These are phyloP conservation scores for Citrus medica DNA, from an alignment of 345 rosid genomes.

Conservation along the genomic window DNA sequence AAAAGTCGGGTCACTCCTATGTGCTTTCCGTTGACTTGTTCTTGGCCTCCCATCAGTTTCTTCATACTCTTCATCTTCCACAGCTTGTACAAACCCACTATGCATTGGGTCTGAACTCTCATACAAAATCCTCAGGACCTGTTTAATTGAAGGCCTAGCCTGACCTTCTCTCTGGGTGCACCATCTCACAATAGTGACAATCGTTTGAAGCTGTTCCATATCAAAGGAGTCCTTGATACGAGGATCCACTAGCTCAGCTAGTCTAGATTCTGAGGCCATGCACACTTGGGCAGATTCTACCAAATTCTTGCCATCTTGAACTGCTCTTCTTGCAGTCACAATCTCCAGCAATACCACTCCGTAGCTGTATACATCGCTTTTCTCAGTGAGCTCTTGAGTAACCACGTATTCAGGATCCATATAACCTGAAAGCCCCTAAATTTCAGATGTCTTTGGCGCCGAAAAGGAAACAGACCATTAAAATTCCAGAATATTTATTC, in stretches of 20 bases:
- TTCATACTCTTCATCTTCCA: slow-evolving; percentile 59
- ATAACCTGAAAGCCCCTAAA: slow-evolving; percentile 54
- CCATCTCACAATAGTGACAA: slow-evolving; percentile 68
- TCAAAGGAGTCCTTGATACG: slow-evolving; percentile 55
- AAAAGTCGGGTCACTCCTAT: slow-evolving; percentile 43
- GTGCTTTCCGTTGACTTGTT: slow-evolving; percentile 49
- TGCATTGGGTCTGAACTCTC: slow-evolving; percentile 85
- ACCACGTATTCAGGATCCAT: slow-evolving; percentile 93
- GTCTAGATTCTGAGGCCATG: slow-evolving; percentile 53
- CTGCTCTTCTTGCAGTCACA: slow-evolving; percentile 67
- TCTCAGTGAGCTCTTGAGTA: slow-evolving; percentile 87
- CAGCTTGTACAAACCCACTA: slow-evolving; percentile 58
- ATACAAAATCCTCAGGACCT: slow-evolving; percentile 70
- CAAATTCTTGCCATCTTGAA: slow-evolving; percentile 74
- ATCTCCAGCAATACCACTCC: slow-evolving; percentile 91
- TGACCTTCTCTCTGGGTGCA: slow-evolving; percentile 84
- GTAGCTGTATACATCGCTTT: slow-evolving; percentile 85
- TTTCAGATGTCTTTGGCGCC: slow-evolving; percentile 11
- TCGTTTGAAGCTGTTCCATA: slow-evolving; percentile 68
- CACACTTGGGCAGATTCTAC: slow-evolving; percentile 64
- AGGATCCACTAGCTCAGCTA: slow-evolving; percentile 64
- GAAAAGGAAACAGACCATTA: not conserved
- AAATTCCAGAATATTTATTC: not conserved
- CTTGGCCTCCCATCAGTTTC: slow-evolving; percentile 65
- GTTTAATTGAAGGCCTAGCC: slow-evolving; percentile 86